Percentiles rank a stretch among this genome's conserved stretches.
These are phyloP conservation scores for Arthrinium puccinioides DNA, from an alignment of 2,329 filamentous ascomycete genomes.

Conservation along the genomic window DNA sequence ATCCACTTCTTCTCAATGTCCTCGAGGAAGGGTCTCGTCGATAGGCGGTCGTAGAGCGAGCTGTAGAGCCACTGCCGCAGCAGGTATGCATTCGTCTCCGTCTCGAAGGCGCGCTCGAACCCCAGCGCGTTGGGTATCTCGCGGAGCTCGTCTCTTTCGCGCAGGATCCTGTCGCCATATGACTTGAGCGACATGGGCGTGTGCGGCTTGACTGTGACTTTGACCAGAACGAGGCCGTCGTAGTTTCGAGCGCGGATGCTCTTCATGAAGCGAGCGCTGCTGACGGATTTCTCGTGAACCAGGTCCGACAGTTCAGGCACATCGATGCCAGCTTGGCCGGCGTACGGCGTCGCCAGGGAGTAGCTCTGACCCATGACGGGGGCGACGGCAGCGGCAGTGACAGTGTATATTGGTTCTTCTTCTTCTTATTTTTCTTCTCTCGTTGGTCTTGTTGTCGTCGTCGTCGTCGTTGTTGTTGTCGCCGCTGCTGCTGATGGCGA, in stretches of 20 bases:
- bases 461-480: too few relatives aligned
- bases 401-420: too few relatives aligned
- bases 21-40: conserved; percentile 91
- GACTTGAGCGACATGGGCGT: conserved; percentile 70
- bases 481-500: too few relatives aligned
- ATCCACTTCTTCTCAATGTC: conserved; percentile 99
- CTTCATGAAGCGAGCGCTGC: conserved; percentile 92
- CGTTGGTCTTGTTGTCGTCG: too few relatives aligned
- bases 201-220: conserved; percentile 91
- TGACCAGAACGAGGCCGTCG: conserved; percentile 87
- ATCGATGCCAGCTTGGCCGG: conserved; percentile 88
- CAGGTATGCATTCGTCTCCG: conserved; percentile 82
- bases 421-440: too few relatives aligned
- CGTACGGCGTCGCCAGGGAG: conserved; percentile 84
- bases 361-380: conserved; percentile 99
- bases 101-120: conserved; percentile 89
- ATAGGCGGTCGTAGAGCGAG: conserved; percentile 93
- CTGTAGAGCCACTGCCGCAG: conserved; percentile 94
- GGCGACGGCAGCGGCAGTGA: too few relatives aligned
- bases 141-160: conserved; percentile 71
- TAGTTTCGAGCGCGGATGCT: conserved; percentile 85
- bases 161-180: conserved; percentile 69
- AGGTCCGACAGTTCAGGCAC: conserved; percentile 86
- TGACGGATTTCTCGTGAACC: conserved; percentile 85
- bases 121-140: conserved; percentile 86